A percentile compares a stretch with the other conserved stretches of the same genome.
These are phyloP conservation scores for Raddia distichophylla DNA, from an alignment of 176 grass and related monocot genomes.

Conservation along the genomic window DNA sequence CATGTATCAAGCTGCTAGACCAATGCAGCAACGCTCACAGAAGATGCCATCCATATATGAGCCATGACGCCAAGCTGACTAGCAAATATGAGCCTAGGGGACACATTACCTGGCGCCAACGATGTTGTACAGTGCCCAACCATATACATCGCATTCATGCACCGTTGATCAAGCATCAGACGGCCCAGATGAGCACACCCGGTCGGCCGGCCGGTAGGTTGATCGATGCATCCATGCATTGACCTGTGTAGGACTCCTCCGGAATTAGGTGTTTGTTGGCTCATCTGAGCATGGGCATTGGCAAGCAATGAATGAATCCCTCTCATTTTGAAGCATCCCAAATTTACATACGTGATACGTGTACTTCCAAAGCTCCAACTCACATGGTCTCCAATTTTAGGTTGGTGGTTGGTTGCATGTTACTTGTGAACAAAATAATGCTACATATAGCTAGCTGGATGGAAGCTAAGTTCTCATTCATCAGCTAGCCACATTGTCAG, in stretches of 20 bases:
- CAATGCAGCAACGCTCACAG: too few relatives aligned
- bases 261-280: conserved; percentile 24
- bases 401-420: conserved; percentile 21
- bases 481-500: not conserved
- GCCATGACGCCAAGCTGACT: too few relatives aligned
- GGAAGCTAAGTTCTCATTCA: conserved; percentile 18
- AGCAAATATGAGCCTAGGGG: too few relatives aligned
- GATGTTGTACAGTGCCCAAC: not conserved
- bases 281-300: conserved; percentile 5
- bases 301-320: not conserved
- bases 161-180: not conserved
- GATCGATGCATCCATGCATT: not conserved
- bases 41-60: too few relatives aligned
- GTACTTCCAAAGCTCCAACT: conserved; percentile 5
- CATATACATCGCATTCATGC: not conserved
- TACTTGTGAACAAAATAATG: conserved; percentile 24
- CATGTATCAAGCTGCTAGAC: too few relatives aligned
- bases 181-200: not conserved
- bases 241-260: conserved; percentile 15
- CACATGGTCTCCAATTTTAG: conserved; percentile 28
- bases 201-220: not conserved
- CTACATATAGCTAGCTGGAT: not conserved
- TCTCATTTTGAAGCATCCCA: not conserved
- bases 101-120: not conserved
- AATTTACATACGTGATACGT: not conserved